Evolutionary conservation across 2,329 filamentous ascomycete genomes (phyloP).

Genomic region (Diaporthe aspalathi): DNA sequence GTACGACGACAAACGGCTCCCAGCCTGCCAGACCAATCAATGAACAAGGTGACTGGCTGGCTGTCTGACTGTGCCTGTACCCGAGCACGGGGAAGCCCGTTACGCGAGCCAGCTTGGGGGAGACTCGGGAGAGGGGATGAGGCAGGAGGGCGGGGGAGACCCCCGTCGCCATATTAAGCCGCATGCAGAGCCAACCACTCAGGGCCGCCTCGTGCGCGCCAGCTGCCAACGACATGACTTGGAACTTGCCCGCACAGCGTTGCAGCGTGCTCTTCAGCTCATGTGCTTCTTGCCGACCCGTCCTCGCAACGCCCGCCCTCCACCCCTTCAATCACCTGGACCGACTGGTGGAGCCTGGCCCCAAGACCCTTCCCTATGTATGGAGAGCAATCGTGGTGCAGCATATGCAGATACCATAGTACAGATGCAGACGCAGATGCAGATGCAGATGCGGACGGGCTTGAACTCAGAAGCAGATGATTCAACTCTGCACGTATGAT

Average conservation of each 20-base stretch:
- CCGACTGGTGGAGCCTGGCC: constrained; percentile 2
- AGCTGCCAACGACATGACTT: constrained; percentile 31
- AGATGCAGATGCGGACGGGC: constrained; percentile 9
- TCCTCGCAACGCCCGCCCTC: constrained; percentile 20
- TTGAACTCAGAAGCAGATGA: too few relatives aligned
- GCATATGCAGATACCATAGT: constrained; percentile 15
- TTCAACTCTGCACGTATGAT: not conserved
- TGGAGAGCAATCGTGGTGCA: not conserved
- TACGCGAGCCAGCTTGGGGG: constrained; percentile 26
- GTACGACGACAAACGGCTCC: constrained; percentile 18
- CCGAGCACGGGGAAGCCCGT: constrained; percentile 30
- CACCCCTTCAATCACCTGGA: constrained; percentile 16
- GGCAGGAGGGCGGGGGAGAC: constrained; percentile 30
- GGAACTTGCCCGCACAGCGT: constrained; percentile 27
- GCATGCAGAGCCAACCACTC: constrained; percentile 28
- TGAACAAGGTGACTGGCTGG: not conserved
- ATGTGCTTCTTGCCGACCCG: constrained; percentile 30
- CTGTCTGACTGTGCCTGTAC: constrained; percentile 27
- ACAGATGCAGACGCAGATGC: not conserved
- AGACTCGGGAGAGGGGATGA: too few relatives aligned
- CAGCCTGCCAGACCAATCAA: not conserved
- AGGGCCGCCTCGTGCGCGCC: constrained; percentile 9
- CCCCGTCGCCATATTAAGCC: constrained; percentile 29
- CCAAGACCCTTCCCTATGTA: not conserved
- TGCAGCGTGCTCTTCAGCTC: constrained; percentile 29